These are phyloP conservation scores for Tricholoma sp. DNA, from an alignment of 768 basidiomycete genomes.

Conservation along the genomic window DNA sequence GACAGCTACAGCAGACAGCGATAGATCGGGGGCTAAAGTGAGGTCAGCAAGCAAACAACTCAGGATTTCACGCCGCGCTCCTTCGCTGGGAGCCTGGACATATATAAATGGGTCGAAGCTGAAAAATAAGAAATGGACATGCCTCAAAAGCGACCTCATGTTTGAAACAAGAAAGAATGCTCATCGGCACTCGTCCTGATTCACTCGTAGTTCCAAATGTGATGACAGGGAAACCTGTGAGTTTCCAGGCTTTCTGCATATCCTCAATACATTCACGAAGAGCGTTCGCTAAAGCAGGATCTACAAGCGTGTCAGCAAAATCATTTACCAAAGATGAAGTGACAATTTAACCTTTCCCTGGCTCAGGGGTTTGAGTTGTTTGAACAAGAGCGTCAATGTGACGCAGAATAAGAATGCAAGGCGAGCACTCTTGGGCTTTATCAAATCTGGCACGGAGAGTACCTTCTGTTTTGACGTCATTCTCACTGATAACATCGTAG, in stretches of 20 bases:
- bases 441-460: constrained; percentile 70
- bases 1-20: constrained; percentile 62
- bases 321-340: background rate
- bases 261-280: constrained; percentile 60
- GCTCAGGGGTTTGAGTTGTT: constrained; percentile 58
- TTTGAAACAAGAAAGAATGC: constrained; percentile 73
- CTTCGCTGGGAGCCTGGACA: constrained; percentile 73
- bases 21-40: constrained; percentile 69
- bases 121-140: constrained; percentile 6
- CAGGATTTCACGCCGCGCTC: constrained; percentile 63
- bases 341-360: constrained; percentile 53
- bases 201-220: constrained; percentile 73
- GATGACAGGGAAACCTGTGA: constrained; percentile 67
- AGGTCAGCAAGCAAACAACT: constrained; percentile 33
- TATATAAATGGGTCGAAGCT: background rate
- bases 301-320: constrained; percentile 28
- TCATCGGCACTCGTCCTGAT: constrained; percentile 55
- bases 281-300: constrained; percentile 48
- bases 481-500: constrained; percentile 78
- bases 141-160: constrained; percentile 80
- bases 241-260: constrained; percentile 51
- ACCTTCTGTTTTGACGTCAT: constrained; percentile 68
- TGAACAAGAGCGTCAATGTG: constrained; percentile 78
- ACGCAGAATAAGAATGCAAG: constrained; percentile 78
- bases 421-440: constrained; percentile 71